Evolutionary conservation across 257 asterid genomes (phyloP).

Genomic region (Gardenia jasminoides): DNA sequence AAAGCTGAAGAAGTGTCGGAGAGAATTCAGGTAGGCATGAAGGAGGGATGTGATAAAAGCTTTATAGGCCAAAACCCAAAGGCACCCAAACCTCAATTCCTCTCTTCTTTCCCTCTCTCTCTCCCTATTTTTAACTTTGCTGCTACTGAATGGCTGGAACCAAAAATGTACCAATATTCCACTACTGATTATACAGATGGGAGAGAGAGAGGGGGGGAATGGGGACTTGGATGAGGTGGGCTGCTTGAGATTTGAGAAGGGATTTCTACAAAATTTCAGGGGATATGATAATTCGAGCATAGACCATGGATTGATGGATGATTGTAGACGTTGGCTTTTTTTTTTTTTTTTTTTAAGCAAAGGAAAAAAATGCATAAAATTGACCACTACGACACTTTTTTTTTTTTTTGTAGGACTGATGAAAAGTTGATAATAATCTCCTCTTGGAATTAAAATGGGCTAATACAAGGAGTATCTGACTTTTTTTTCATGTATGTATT

Average conservation of each 20-base stretch:
- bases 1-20: slow-evolving; percentile 29
- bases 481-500: too few species aligned
- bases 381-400: too few species aligned
- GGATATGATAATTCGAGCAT: neutral
- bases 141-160: slow-evolving; percentile 8
- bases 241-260: neutral
- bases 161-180: neutral
- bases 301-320: neutral
- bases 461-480: too few species aligned
- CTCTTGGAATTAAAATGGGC: too few species aligned
- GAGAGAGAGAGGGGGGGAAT: neutral
- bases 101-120: slow-evolving; percentile 18
- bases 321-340: neutral
- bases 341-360: too few species aligned
- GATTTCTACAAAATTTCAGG: neutral
- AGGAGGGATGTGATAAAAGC: slow-evolving; percentile 11
- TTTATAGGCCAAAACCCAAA: slow-evolving; percentile 27
- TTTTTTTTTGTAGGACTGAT: too few species aligned
- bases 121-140: neutral
- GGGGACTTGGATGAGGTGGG: neutral
- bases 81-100: slow-evolving; percentile 13
- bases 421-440: too few species aligned
- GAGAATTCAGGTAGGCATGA: slow-evolving; percentile 38
- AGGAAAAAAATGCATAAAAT: neutral
- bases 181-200: neutral